Evolutionary conservation across 2,329 filamentous ascomycete genomes (phyloP).

Genomic region (Alternaria arborescens): DNA sequence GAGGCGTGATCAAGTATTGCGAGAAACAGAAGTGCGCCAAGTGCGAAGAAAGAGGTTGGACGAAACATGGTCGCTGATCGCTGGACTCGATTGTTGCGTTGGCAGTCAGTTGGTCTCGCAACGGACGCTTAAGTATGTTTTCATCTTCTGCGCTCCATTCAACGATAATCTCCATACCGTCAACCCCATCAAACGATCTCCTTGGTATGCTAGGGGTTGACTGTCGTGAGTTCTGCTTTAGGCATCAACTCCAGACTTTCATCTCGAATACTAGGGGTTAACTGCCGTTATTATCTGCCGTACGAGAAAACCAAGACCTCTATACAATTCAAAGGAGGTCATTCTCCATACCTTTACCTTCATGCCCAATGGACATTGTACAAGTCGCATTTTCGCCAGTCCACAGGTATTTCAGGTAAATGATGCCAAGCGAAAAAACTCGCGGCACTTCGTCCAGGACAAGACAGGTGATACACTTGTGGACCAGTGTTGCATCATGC

Average conservation of each 20-base stretch:
- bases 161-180: neutral
- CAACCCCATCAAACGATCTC: neutral
- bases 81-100: neutral
- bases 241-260: too few species aligned
- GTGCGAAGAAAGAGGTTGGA: conserved; percentile 15
- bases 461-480: neutral
- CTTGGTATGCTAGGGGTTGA: neutral
- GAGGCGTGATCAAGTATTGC: conserved; percentile 15
- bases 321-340: neutral
- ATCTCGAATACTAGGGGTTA: neutral
- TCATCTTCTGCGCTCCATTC: neutral
- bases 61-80: conserved; percentile 15
- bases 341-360: neutral
- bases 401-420: conserved; percentile 4
- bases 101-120: neutral
- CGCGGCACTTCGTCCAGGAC: conserved; percentile 7
- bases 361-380: neutral
- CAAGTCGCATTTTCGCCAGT: neutral
- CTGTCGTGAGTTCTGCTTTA: too few species aligned
- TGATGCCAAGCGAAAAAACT: conserved; percentile 4
- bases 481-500: neutral
- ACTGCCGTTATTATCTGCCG: neutral
- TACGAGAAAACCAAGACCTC: conserved; percentile 5
- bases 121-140: conserved; percentile 8
- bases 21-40: conserved; percentile 17